phyloP scores from a whole-genome alignment of 176 grass and related monocot species.

The Tillandsia fasciculata region DNA sequence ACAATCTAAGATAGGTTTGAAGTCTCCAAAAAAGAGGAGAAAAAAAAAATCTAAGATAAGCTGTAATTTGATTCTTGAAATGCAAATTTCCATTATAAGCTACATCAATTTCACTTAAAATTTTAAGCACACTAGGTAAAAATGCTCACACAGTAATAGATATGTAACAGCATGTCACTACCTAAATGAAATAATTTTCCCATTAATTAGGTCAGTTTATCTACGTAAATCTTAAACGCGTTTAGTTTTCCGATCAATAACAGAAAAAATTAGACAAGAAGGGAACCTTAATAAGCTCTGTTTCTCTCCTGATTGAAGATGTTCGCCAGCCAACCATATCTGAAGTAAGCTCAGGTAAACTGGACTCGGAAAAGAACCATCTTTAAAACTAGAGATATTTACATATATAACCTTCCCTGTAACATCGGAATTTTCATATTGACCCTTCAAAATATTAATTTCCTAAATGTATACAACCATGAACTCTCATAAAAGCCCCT shows the following conservation, averaged over 20 bases:
- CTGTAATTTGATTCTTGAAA: neutral
- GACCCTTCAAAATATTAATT: too few species aligned
- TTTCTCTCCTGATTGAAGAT: slow-evolving; percentile 81
- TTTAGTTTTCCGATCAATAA: neutral
- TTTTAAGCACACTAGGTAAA: too few species aligned
- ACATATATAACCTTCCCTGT: too few species aligned
- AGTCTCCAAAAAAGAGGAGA: neutral
- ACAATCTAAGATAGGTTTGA: neutral
- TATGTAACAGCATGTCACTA: neutral
- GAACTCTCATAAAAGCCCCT: too few species aligned
- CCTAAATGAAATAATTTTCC: neutral
- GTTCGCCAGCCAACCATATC: slow-evolving; percentile 94
- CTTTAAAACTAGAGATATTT: too few species aligned
- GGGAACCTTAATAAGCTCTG: slow-evolving; percentile 51
- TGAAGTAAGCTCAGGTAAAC: slow-evolving; percentile 49
- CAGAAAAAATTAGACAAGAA: neutral
- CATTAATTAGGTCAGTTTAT: neutral
- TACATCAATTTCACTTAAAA: neutral
- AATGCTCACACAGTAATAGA: neutral
- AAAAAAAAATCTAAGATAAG: neutral
- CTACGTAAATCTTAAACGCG: neutral
- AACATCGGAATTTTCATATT: too few species aligned
- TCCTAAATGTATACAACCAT: too few species aligned
- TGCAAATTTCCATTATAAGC: neutral
- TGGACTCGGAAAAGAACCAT: slow-evolving; percentile 17